Evolutionary conservation across 805 yeast species (phyloP), one percentile per base, ranked within the genome.

Genomic region (Huiozyma sinensis): DNA sequence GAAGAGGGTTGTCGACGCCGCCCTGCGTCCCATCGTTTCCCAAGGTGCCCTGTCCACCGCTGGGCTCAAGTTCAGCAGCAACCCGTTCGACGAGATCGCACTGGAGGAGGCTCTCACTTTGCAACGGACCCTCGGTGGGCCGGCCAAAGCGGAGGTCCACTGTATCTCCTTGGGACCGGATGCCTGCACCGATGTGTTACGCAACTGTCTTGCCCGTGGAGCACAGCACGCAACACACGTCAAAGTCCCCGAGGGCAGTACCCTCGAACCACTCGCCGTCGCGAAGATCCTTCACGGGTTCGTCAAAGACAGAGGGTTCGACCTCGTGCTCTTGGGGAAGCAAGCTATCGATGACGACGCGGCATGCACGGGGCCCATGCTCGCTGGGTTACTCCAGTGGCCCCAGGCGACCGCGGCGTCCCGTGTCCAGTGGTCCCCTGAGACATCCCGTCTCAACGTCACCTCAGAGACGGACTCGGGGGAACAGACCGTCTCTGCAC

Each of bases 51-150:
- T 66, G 24, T 95, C 88, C 54, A 78, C 90, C 44, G 77, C 83
- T 50, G 97, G 96, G 46, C 85, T 86, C 53, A 90, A 90, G 68
- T 88, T 82, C 71, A 77, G 87, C 58, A 86, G 90, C 64, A 92
- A 92, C 63, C 98, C 99, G 45, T 92, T 92, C 66, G 92, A 95
- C 67, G 98, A 92, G 66, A 92, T 92, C 60, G 98, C 98, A 7
- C 77, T 92, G 43, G 98, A 92, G 66, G 98, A 92, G 64, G 95
- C 97, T 0, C 69, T 89, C 36, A 76, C 81, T 53, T 17, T 17
- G 24, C 24, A 17, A 17, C 24, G 24, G 24, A 17, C 24, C 24
- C 24, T 17, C 24, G 24, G 24, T 4, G 24, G 24, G 4, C 24
- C 24, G 24, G 24, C 24, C 24, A 17, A 17, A 17, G 24, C 24